Conservation (phyloP, 345 rosid genomes). For the Citrus maxima region DNA sequence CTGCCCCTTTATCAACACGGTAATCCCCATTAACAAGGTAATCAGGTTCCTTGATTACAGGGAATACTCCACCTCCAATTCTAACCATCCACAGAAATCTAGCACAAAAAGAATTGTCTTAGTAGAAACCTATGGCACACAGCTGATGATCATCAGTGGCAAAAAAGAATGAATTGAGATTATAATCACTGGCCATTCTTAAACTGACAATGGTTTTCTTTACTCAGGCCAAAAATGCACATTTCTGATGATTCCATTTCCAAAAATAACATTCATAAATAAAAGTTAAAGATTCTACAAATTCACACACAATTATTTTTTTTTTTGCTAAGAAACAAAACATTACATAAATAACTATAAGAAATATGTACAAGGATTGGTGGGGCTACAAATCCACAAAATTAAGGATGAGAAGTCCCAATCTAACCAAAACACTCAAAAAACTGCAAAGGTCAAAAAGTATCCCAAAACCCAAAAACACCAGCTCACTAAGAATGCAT, state of each 20-base stretch:
- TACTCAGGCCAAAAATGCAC: neutral
- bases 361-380: too few species aligned
- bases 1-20: constrained; percentile 97
- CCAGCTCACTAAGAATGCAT: too few species aligned
- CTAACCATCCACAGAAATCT: constrained; percentile 99
- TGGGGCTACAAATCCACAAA: too few species aligned
- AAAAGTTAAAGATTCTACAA: neutral
- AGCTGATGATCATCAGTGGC: neutral
- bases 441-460: too few species aligned
- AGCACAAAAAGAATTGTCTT: constrained; percentile 18
- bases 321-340: too few species aligned
- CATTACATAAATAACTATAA: too few species aligned
- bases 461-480: too few species aligned
- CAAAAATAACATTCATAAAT: neutral
- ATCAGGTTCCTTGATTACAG: constrained; percentile 96
- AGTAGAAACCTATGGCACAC: neutral
- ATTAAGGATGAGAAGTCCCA: too few species aligned
- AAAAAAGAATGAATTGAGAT: neutral
- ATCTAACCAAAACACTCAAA: too few species aligned
- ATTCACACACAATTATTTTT: constrained; percentile 2
- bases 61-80: constrained; percentile 98
- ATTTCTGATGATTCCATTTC: neutral
- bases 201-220: neutral
- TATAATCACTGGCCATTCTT: neutral
- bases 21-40: constrained; percentile 98